phyloP scores from a whole-genome alignment of 345 rosid species.

The Salix caprea region DNA sequence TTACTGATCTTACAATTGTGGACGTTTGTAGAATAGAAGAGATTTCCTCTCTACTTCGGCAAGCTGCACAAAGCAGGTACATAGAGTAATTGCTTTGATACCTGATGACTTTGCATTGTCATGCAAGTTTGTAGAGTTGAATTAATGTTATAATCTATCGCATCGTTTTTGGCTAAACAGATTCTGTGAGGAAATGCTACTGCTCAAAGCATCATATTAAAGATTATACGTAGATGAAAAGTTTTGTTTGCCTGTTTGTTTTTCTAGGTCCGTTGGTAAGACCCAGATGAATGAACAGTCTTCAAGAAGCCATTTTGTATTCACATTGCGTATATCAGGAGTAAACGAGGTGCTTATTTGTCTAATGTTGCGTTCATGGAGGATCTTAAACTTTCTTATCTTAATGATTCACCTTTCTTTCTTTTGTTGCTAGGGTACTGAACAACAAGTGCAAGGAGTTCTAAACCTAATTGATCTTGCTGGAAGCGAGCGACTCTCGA shows the following conservation, averaged over 20 bases:
- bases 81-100: background rate
- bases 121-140: background rate
- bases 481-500: constrained; percentile 92
- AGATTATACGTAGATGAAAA: background rate
- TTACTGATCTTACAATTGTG: constrained; percentile 73
- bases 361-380: background rate
- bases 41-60: constrained; percentile 65
- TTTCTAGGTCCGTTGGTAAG: constrained; percentile 76
- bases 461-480: constrained; percentile 90
- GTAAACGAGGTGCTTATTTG: constrained; percentile 59
- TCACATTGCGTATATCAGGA: constrained; percentile 78
- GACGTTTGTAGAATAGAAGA: constrained; percentile 74
- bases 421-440: constrained; percentile 54
- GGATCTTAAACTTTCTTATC: background rate
- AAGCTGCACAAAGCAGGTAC: constrained; percentile 94
- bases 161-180: background rate
- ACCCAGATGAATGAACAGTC: constrained; percentile 67
- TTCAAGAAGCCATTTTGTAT: constrained; percentile 48
- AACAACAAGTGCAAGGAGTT: constrained; percentile 93
- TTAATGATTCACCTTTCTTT: constrained; percentile 3
- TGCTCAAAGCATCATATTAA: background rate
- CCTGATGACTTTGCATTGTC: background rate
- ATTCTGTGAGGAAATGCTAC: background rate
- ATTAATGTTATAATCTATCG: background rate
- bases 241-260: background rate